phyloP scores from a whole-genome alignment of 148 eudicot species.

The Gaultheria prostrata region DNA sequence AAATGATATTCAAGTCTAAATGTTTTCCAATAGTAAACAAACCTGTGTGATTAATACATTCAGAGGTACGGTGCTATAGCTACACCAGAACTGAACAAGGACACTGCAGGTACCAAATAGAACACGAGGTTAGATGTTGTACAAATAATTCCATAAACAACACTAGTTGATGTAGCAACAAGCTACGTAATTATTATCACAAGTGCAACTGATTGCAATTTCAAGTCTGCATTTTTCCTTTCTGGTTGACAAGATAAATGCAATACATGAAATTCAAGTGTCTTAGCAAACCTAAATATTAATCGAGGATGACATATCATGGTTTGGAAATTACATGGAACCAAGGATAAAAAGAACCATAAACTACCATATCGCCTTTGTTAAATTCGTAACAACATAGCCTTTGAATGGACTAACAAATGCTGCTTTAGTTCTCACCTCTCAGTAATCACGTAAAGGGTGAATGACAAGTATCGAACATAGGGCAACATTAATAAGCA shows the following conservation, averaged over 20 bases:
- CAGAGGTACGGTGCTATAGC: constrained; percentile 90
- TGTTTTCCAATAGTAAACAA: background rate
- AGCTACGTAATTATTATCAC: background rate
- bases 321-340: background rate
- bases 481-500: background rate
- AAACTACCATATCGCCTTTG: background rate
- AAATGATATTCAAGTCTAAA: background rate
- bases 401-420: background rate
- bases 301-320: background rate
- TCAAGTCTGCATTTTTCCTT: background rate
- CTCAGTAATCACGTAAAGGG: background rate
- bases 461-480: background rate
- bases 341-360: background rate
- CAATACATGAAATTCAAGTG: background rate
- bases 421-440: background rate
- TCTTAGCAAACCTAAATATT: background rate
- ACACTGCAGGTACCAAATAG: constrained; percentile 52
- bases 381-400: background rate
- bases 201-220: background rate
- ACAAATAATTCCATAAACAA: background rate
- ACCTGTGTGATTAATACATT: constrained; percentile 94
- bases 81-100: constrained; percentile 95
- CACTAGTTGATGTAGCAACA: background rate
- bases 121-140: background rate
- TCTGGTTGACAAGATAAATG: background rate